Conservation (phyloP, 2,329 filamentous ascomycete species). For the Dactylellina drechsleri region DNA sequence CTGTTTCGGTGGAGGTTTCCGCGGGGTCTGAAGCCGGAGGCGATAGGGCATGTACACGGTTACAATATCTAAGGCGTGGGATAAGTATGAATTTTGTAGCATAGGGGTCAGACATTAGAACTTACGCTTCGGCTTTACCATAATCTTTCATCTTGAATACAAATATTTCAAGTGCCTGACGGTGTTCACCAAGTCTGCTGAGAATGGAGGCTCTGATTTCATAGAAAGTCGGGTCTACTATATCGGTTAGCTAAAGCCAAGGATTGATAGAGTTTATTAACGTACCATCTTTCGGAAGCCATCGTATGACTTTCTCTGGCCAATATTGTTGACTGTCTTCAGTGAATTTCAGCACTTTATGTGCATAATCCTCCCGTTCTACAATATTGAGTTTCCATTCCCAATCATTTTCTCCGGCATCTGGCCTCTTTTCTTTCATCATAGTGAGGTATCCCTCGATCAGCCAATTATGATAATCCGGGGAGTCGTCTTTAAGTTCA, state of each 20-base stretch:
- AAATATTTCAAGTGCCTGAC: conserved; percentile 95
- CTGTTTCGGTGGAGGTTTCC: conserved; percentile 68
- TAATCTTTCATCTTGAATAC: conserved; percentile 93
- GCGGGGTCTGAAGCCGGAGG: conserved; percentile 60
- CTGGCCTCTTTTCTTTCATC: conserved; percentile 63
- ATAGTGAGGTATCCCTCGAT: conserved; percentile 75
- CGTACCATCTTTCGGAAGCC: conserved; percentile 81
- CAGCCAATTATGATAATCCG: conserved; percentile 86
- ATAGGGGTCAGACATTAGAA: conserved; percentile 22
- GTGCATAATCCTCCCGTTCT: conserved; percentile 67
- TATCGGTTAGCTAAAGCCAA: no score
- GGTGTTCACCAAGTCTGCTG: conserved; percentile 94
- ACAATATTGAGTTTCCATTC: conserved; percentile 64
- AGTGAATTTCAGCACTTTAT: conserved; percentile 78
- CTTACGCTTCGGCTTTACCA: conserved; percentile 89
- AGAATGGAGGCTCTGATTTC: conserved; percentile 90
- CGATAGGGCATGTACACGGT: conserved; percentile 75
- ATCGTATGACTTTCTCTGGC: conserved; percentile 76
- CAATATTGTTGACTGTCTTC: conserved; percentile 82
- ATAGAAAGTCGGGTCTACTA: conserved; percentile 80
- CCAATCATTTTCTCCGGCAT: conserved; percentile 62
- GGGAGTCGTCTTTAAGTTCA: conserved; percentile 83
- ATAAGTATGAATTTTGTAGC: conserved; percentile 53
- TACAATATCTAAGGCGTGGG: conserved; percentile 76
- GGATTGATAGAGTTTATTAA: conserved; percentile 58